Percentiles rank a stretch among this genome's conserved stretches.
These are phyloP conservation scores for Wickerhamomyces sp. DNA, from an alignment of 1,139 yeast species.

Conservation along the genomic window DNA sequence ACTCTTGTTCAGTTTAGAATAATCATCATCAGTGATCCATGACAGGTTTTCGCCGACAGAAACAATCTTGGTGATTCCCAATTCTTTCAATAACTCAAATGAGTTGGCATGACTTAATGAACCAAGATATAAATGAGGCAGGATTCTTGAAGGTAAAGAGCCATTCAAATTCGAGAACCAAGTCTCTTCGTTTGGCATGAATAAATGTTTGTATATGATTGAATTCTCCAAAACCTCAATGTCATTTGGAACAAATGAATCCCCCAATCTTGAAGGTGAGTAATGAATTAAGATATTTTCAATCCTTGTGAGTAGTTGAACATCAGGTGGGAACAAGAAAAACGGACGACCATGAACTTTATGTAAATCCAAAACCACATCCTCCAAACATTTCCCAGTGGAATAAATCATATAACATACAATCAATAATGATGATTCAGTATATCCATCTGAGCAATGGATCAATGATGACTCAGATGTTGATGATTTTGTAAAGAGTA, in stretches of 20 bases:
- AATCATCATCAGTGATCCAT: slow-evolving; percentile 38
- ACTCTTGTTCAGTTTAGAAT: slow-evolving; percentile 7
- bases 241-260: slow-evolving; percentile 7
- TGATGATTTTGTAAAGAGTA: slow-evolving; percentile 41
- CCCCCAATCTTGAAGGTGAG: slow-evolving; percentile 39
- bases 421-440: slow-evolving; percentile 76
- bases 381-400: slow-evolving; percentile 43
- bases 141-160: slow-evolving; percentile 46
- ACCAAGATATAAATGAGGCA: slow-evolving; percentile 84
- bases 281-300: slow-evolving; percentile 53
- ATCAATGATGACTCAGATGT: slow-evolving; percentile 36
- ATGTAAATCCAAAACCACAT: slow-evolving; percentile 57
- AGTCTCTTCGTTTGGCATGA: slow-evolving; percentile 7
- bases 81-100: slow-evolving; percentile 51
- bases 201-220: slow-evolving; percentile 15
- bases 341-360: slow-evolving; percentile 66
- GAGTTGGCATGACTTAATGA: slow-evolving; percentile 79
- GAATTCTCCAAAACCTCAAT: slow-evolving; percentile 15
- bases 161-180: slow-evolving; percentile 30
- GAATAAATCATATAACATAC: slow-evolving; percentile 69
- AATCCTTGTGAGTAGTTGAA: slow-evolving; percentile 55
- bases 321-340: slow-evolving; percentile 76
- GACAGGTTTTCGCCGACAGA: slow-evolving; percentile 84
- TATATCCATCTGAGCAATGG: slow-evolving; percentile 88
- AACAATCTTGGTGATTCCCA: slow-evolving; percentile 72